Conservation (phyloP, 371 early-diverging fungal species). For the Caulochytrium protostelioides region DNA sequence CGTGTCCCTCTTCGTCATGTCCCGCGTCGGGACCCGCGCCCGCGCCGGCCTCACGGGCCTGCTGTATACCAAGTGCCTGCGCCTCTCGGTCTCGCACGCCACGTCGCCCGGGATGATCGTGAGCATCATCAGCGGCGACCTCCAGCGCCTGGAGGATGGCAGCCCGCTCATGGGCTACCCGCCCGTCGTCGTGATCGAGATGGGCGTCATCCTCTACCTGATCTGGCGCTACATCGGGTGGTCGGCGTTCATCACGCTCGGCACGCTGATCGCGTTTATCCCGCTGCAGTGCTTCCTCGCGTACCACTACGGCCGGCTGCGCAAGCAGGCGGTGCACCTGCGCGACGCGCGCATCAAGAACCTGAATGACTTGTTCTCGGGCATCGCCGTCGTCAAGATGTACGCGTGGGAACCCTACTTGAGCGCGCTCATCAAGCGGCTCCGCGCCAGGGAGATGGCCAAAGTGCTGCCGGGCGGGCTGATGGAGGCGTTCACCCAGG, state of each 20-base stretch:
- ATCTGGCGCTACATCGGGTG: slow-evolving; percentile 14
- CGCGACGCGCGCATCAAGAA: slow-evolving; percentile 24
- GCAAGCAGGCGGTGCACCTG: slow-evolving; percentile 9
- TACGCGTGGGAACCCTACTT: slow-evolving; percentile 24
- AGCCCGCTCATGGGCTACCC: not conserved
- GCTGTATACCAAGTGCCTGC: slow-evolving; percentile 22
- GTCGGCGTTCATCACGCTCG: slow-evolving; percentile 14
- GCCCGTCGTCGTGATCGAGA: too few relatives aligned
- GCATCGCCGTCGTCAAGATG: slow-evolving; percentile 24
- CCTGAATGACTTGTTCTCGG: slow-evolving; percentile 18
- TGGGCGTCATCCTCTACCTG: slow-evolving; percentile 12
- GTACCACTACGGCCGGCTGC: slow-evolving; percentile 8
- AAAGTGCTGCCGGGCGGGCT: too few relatives aligned
- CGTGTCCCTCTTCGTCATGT: slow-evolving; percentile 14
- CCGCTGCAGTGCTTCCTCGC: slow-evolving; percentile 19
- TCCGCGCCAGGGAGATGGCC: slow-evolving; percentile 16
- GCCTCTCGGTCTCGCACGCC: slow-evolving; percentile 15
- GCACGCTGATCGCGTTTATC: slow-evolving; percentile 11
- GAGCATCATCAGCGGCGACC: slow-evolving; percentile 28
- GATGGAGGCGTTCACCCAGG: too few relatives aligned
- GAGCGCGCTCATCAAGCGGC: slow-evolving; percentile 5
- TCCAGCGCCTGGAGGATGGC: slow-evolving; percentile 25
- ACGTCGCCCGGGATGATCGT: slow-evolving; percentile 22
- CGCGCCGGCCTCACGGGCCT: slow-evolving; percentile 19
- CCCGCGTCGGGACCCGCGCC: slow-evolving; percentile 14